These are phyloP conservation scores for Trichoderma sp. DNA, from an alignment of 2,329 filamentous ascomycete genomes.

Conservation along the genomic window DNA sequence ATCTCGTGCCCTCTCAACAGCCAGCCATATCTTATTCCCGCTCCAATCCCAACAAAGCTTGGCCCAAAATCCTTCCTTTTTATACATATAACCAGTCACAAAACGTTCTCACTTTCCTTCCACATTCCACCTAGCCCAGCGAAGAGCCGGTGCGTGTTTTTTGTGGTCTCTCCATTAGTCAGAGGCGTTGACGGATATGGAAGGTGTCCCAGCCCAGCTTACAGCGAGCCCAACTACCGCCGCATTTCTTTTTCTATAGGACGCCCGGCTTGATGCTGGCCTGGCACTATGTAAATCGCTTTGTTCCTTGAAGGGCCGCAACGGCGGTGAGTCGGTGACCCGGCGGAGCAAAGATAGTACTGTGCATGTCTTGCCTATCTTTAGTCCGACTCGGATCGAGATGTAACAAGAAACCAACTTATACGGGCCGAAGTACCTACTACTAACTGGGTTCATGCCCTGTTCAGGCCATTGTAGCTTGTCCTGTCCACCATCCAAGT, in stretches of 20 bases:
- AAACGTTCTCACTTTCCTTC: neutral
- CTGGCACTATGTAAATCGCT: neutral
- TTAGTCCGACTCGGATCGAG: neutral
- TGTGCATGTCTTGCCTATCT: neutral
- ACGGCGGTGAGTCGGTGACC: constrained; percentile 13
- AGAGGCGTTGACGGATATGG: constrained; percentile 7
- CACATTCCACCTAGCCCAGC: neutral
- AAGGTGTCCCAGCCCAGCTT: neutral
- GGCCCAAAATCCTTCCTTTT: neutral
- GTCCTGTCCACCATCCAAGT: neutral
- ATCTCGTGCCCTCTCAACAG: neutral
- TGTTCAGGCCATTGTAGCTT: neutral
- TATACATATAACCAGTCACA: constrained; percentile 19
- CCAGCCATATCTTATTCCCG: neutral
- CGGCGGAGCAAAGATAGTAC: neutral
- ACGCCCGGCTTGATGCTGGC: neutral
- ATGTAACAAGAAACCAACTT: neutral
- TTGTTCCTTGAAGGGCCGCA: neutral
- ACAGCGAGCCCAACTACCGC: neutral
- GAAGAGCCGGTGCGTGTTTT: neutral
- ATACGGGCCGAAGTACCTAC: neutral
- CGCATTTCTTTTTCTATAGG: neutral
- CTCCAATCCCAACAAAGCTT: constrained; percentile 10
- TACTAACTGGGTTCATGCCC: neutral
- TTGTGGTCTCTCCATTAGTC: neutral